Percentiles rank a stretch among this genome's conserved stretches.
Evolutionary conservation across 2,329 filamentous ascomycete species (phyloP).

Genomic region (Ceratocystis papillata): DNA sequence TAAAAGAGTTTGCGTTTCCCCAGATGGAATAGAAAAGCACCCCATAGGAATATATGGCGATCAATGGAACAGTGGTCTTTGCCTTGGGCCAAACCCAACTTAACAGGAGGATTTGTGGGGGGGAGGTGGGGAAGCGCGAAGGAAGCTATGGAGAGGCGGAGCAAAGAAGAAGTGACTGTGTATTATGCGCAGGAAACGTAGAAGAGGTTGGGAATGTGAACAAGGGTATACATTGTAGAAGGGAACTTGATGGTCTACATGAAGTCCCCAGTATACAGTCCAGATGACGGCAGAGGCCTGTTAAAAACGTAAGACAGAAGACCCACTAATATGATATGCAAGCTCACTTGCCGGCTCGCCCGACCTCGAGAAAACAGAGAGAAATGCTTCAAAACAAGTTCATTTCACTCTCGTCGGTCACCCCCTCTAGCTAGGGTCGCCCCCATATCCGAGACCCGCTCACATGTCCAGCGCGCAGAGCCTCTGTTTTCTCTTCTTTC

Average conservation of each 20-base stretch:
- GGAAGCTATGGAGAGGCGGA: constrained; percentile 11
- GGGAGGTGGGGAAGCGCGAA: constrained; percentile 8
- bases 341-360: background rate
- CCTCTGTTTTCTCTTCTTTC: background rate
- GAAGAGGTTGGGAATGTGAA: background rate
- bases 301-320: background rate
- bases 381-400: background rate
- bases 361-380: background rate
- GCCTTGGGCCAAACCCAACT: constrained; percentile 2
- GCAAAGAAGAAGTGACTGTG: background rate
- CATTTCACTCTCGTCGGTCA: background rate
- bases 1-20: background rate
- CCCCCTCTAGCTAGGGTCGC: background rate
- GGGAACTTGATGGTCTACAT: background rate
- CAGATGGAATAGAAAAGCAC: background rate
- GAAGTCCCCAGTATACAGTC: background rate
- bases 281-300: background rate
- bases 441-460: background rate
- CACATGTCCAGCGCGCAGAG: constrained; percentile 7
- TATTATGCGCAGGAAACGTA: background rate
- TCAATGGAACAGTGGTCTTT: background rate
- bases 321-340: background rate
- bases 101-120: constrained; percentile 17
- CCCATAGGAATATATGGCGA: background rate
- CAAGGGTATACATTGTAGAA: background rate